Evolutionary conservation across 768 basidiomycete genomes (phyloP).

Genomic region (Fistulinella prunicolor): DNA sequence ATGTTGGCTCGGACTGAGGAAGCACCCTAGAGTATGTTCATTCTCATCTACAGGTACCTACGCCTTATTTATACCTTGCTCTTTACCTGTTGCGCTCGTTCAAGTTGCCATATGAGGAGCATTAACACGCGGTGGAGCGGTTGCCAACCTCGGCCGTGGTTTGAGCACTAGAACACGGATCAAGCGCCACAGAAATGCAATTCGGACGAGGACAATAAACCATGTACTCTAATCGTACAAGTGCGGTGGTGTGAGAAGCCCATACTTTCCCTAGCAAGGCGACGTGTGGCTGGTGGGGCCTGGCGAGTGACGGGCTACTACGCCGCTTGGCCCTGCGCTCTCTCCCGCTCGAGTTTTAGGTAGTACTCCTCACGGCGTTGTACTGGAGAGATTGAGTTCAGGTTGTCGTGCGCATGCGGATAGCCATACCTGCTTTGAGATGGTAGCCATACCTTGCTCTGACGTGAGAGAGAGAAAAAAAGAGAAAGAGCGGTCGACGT

Average conservation of each 20-base stretch:
- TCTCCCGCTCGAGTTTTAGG: conserved; percentile 73
- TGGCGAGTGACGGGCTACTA: not conserved
- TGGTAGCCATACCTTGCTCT: conserved; percentile 75
- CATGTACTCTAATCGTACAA: conserved; percentile 18
- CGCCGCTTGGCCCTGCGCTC: conserved; percentile 21
- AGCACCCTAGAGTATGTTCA: conserved; percentile 11
- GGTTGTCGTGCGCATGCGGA: not conserved
- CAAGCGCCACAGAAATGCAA: conserved; percentile 18
- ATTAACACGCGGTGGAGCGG: no score
- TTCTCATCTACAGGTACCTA: conserved; percentile 8
- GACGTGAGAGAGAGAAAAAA: conserved; percentile 25
- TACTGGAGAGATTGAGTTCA: conserved; percentile 46
- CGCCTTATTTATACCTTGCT: conserved; percentile 31
- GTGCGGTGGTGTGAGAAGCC: not conserved
- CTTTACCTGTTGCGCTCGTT: not conserved
- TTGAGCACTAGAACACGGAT: no score
- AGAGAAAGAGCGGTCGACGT: conserved; percentile 29
- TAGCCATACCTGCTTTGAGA: conserved; percentile 63
- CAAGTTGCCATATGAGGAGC: not conserved
- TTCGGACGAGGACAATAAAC: conserved; percentile 2
- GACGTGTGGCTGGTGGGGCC: no score
- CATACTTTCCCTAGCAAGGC: no score
- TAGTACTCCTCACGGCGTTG: conserved; percentile 84
- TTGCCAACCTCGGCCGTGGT: no score
- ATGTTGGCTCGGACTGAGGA: conserved; percentile 8